Evolutionary conservation across 257 asterid species (phyloP), one percentile per base, ranked within the genome.

Genomic region (Lycium ferocissimum): DNA sequence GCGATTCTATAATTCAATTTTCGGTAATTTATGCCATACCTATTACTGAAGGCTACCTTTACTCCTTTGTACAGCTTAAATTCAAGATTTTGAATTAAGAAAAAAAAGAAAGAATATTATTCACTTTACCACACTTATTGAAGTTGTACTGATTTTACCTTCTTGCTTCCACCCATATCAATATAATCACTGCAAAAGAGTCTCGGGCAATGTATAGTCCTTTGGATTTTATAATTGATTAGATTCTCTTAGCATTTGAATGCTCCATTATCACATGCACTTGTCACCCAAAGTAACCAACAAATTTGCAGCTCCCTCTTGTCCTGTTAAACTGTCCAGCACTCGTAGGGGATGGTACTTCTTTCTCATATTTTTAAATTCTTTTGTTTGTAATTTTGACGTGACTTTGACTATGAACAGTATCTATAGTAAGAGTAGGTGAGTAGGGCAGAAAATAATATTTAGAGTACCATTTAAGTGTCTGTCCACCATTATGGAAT

Each of bases 211-310:
- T 87, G 53, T 71, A 13, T 65, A 70, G 87, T 76, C 59, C 43
- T 51, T 78, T 73, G 65, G 49, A 78, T 75, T 73, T 87, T 26
- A 26, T 83, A 87, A 89, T 91, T 87, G 90, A 89, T 87, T 90
- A 88, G 97, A 92, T 93, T 91, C 93, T 90, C 87, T 76, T 20
- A 81, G 20, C 8, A 70, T 73, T 84, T 67, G 56, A 54, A 85
- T 40, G 79, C 12, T 26, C 33, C 33, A 26, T 86, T 84, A 85
- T 92, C 97, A 92, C 97, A 93, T 93, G 97, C 94, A 61, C 83
- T 89, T 91, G 96, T 92, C 93, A 85, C 88, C 40, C 66, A 53
- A 56, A 75, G 84, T 22, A 35, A 53, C 43, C 45, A 9, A 51
- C 43, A 79, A 43, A 33, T 14, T 69, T 85, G 59, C 79, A 59